Conservation (phyloP, 768 basidiomycete species). For the Suillus clintonianus region DNA sequence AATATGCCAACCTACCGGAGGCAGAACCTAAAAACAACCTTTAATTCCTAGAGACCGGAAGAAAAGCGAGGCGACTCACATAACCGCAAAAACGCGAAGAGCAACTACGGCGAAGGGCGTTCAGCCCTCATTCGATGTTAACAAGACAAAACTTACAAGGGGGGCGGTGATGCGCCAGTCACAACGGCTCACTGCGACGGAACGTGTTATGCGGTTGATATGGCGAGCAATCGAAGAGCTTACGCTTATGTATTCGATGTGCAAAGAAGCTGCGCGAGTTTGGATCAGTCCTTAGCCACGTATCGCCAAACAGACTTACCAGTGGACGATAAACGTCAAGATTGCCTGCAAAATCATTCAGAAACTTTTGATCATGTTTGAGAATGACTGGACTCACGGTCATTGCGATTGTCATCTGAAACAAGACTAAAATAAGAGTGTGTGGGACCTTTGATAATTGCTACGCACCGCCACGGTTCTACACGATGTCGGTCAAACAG, state of each 20-base stretch:
- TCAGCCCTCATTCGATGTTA: neutral
- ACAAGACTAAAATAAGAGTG: slow-evolving; percentile 4
- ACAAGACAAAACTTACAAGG: slow-evolving; percentile 30
- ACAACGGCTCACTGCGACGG: slow-evolving; percentile 24
- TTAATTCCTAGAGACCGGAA: neutral
- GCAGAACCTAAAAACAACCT: slow-evolving; percentile 34
- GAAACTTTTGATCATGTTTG: neutral
- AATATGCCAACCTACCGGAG: slow-evolving; percentile 20
- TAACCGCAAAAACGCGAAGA: slow-evolving; percentile 31
- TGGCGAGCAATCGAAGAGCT: slow-evolving; percentile 9
- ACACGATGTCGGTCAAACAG: neutral
- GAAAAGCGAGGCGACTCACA: slow-evolving; percentile 19
- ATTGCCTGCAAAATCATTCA: slow-evolving; percentile 39
- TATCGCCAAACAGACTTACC: slow-evolving; percentile 31
- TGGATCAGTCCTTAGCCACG: neutral
- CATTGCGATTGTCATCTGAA: slow-evolving; percentile 27
- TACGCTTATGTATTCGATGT: slow-evolving; percentile 44
- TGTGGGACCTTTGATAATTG: neutral
- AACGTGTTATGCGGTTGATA: neutral
- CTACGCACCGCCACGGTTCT: slow-evolving; percentile 30
- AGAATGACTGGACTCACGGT: slow-evolving; percentile 27
- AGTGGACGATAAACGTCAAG: slow-evolving; percentile 52
- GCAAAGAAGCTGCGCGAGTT: slow-evolving; percentile 35
- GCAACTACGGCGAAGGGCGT: slow-evolving; percentile 17
- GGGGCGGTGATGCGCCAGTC: slow-evolving; percentile 33